A percentile compares a stretch with the other conserved stretches of the same genome.
Conservation (phyloP, 2,329 filamentous ascomycete species). For the Blastomyces percursus region DNA sequence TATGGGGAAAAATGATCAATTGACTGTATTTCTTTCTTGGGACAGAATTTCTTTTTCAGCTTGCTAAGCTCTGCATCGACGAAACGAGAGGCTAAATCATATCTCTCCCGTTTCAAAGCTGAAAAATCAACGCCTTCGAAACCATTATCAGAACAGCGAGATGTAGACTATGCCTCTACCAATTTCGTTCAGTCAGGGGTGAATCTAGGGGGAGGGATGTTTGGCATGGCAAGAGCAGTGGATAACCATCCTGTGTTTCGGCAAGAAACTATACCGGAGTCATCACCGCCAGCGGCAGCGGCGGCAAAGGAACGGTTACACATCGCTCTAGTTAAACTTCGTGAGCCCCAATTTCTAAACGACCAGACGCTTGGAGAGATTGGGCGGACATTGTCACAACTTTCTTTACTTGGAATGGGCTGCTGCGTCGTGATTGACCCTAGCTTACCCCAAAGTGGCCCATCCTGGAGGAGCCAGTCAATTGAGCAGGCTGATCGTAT, state of each 20-base stretch:
- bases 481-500: slow-evolving; percentile 60
- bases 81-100: slow-evolving; percentile 83
- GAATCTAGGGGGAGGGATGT: slow-evolving; percentile 48
- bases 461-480: slow-evolving; percentile 36
- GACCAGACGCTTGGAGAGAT: slow-evolving; percentile 61
- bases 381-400: slow-evolving; percentile 70
- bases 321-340: slow-evolving; percentile 76
- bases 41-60: slow-evolving; percentile 71
- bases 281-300: slow-evolving; percentile 26
- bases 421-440: slow-evolving; percentile 72
- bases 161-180: background rate
- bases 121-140: slow-evolving; percentile 12
- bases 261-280: slow-evolving; percentile 37
- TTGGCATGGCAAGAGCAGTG: slow-evolving; percentile 47
- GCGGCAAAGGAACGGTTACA: slow-evolving; percentile 43
- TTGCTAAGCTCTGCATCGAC: slow-evolving; percentile 81
- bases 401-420: slow-evolving; percentile 67
- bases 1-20: background rate
- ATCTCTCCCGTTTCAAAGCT: slow-evolving; percentile 71
- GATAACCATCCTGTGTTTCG: slow-evolving; percentile 51
- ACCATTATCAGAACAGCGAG: background rate
- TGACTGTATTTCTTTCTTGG: background rate
- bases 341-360: slow-evolving; percentile 59
- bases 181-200: slow-evolving; percentile 36
- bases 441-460: slow-evolving; percentile 39